Evolutionary conservation across 768 basidiomycete genomes (phyloP).

Genomic region (Atractiella rhizophila): DNA sequence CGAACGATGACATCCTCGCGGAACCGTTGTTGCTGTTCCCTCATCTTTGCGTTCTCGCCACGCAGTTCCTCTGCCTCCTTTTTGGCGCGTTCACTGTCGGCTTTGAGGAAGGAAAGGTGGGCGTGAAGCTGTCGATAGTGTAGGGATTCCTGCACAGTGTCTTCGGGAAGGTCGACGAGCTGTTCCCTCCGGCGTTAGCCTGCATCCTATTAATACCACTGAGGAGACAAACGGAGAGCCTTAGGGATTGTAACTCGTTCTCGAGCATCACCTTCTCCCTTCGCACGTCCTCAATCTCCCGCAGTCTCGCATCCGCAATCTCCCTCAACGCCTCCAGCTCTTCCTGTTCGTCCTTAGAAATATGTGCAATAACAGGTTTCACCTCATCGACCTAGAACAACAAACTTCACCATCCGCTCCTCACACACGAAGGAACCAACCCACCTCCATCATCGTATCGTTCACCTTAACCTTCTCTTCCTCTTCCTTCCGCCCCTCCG

Average conservation of each 20-base stretch:
- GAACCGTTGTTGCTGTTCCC: conserved; percentile 9
- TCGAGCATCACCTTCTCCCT: conserved; percentile 22
- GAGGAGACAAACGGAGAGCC: conserved; percentile 27
- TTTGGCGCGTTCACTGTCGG: conserved; percentile 20
- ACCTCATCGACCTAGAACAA: neutral
- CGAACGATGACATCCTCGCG: conserved; percentile 5
- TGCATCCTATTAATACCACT: conserved; percentile 16
- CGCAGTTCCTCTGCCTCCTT: conserved; percentile 17
- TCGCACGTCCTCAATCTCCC: conserved; percentile 30
- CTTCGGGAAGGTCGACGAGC: conserved; percentile 22
- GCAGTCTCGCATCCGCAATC: conserved; percentile 4
- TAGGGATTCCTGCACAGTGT: conserved; percentile 27
- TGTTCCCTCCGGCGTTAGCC: neutral
- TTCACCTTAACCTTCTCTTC: neutral
- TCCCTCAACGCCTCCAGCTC: conserved; percentile 9
- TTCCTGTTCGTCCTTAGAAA: neutral
- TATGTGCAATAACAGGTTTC: too few relatives aligned
- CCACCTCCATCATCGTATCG: neutral
- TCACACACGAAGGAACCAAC: too few relatives aligned
- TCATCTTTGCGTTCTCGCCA: conserved; percentile 12
- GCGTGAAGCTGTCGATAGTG: conserved; percentile 36
- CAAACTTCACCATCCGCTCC: too few relatives aligned
- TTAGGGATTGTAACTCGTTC: conserved; percentile 27
- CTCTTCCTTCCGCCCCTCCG: conserved; percentile 2
- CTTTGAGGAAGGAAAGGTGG: conserved; percentile 30